Percentiles rank a stretch among this genome's conserved stretches.
These are phyloP conservation scores for Metarhizium sp. DNA, from an alignment of 2,329 filamentous ascomycete species.

Conservation along the genomic window DNA sequence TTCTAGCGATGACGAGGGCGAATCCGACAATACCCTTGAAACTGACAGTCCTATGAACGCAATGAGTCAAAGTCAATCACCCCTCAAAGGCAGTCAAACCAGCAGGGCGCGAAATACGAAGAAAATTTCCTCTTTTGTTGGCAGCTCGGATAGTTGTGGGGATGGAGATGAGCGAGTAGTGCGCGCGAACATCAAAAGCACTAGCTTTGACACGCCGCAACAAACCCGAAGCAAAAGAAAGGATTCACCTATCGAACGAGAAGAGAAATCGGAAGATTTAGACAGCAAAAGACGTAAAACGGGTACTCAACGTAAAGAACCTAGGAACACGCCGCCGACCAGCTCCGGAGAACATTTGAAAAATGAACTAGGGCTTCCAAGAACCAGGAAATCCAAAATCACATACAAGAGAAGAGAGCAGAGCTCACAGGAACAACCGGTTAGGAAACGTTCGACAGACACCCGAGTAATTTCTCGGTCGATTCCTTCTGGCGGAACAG, in stretches of 20 bases:
- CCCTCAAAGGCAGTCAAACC: background rate
- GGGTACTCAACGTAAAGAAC: background rate
- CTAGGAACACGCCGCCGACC: background rate
- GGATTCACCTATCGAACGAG: background rate
- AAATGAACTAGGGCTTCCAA: slow-evolving; percentile 16
- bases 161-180: slow-evolving; percentile 14
- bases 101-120: slow-evolving; percentile 10
- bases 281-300: slow-evolving; percentile 6
- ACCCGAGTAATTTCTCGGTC: background rate
- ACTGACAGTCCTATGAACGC: background rate
- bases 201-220: slow-evolving; percentile 17
- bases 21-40: background rate
- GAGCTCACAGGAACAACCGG: slow-evolving; percentile 14
- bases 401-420: slow-evolving; percentile 17
- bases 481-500: background rate
- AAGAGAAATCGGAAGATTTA: background rate
- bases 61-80: background rate
- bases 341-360: slow-evolving; percentile 14
- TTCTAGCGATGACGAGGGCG: slow-evolving; percentile 19
- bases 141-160: slow-evolving; percentile 14
- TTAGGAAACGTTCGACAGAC: slow-evolving; percentile 3
- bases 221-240: slow-evolving; percentile 3
- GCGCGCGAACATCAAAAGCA: slow-evolving; percentile 23
- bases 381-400: slow-evolving; percentile 7
- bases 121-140: background rate